phyloP scores from a whole-genome alignment of 192 early-diverging fungal genomes.

The Rhizophlyctis rosea region DNA sequence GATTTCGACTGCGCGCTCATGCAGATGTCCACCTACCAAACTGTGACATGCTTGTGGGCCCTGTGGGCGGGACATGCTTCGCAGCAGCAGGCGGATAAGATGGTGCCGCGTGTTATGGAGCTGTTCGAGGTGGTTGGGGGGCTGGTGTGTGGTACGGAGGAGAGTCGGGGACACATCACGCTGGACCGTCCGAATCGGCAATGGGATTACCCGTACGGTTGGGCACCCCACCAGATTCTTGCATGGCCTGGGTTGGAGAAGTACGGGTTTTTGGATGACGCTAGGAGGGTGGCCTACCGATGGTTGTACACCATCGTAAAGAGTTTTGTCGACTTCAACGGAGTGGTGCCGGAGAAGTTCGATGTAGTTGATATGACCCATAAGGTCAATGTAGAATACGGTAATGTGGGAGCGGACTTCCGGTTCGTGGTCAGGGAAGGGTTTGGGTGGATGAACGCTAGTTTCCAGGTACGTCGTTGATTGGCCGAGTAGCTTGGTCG shows the following conservation, averaged over 20 bases:
- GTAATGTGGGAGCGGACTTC: constrained; percentile 93
- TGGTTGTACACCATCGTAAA: constrained; percentile 96
- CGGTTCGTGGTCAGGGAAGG: constrained; percentile 91
- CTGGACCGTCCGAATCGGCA: constrained; percentile 88
- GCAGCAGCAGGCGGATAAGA: constrained; percentile 68
- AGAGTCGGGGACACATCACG: constrained; percentile 77
- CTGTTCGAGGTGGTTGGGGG: constrained; percentile 91
- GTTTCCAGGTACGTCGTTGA: constrained; percentile 41
- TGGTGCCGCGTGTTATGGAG: constrained; percentile 64
- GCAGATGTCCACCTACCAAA: constrained; percentile 75
- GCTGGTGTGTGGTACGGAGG: constrained; percentile 87
- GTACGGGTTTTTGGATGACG: constrained; percentile 74
- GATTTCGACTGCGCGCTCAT: constrained; percentile 81
- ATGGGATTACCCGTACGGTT: constrained; percentile 83
- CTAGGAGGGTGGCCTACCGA: constrained; percentile 81
- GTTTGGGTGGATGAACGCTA: constrained; percentile 99
- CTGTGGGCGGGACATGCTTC: constrained; percentile 88
- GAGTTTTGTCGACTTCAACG: constrained; percentile 92
- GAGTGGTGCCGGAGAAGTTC: constrained; percentile 96
- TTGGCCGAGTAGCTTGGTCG: not conserved
- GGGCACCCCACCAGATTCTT: constrained; percentile 99
- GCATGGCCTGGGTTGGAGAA: constrained; percentile 86
- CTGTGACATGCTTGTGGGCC: constrained; percentile 84
- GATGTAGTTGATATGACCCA: constrained; percentile 91
- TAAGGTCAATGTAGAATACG: constrained; percentile 91